A percentile compares a stretch with the other conserved stretches of the same genome.
These are phyloP conservation scores for Candida sp. DNA, from an alignment of 1,139 yeast genomes.

Conservation along the genomic window DNA sequence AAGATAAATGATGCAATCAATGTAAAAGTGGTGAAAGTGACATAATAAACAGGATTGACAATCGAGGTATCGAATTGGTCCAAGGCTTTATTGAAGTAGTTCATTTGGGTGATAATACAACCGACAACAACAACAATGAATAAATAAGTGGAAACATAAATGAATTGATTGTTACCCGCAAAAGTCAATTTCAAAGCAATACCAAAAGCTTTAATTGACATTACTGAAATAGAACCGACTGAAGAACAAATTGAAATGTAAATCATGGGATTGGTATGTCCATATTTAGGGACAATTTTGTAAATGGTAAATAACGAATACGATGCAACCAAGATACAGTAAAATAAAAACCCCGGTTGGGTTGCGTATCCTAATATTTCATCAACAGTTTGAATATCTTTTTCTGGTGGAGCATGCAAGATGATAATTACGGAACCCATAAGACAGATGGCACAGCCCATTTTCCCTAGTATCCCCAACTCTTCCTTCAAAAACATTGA, in stretches of 20 bases:
- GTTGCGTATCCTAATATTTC: slow-evolving; percentile 81
- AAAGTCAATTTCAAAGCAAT: slow-evolving; percentile 85
- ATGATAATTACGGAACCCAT: slow-evolving; percentile 90
- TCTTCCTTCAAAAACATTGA: slow-evolving; percentile 83
- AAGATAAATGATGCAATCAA: slow-evolving; percentile 82
- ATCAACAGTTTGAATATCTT: slow-evolving; percentile 84
- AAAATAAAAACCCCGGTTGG: slow-evolving; percentile 74
- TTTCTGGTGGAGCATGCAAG: slow-evolving; percentile 91
- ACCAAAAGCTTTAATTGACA: slow-evolving; percentile 93
- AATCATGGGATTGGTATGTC: slow-evolving; percentile 82
- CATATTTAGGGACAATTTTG: slow-evolving; percentile 78
- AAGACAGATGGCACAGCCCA: slow-evolving; percentile 91
- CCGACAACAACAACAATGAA: slow-evolving; percentile 75
- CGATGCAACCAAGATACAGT: slow-evolving; percentile 56
- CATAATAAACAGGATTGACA: slow-evolving; percentile 89
- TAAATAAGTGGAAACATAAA: slow-evolving; percentile 79
- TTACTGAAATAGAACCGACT: slow-evolving; percentile 89
- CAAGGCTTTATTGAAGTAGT: slow-evolving; percentile 87
- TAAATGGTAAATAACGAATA: slow-evolving; percentile 80
- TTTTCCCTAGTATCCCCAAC: slow-evolving; percentile 83
- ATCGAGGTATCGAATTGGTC: slow-evolving; percentile 93
- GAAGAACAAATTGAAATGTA: slow-evolving; percentile 87
- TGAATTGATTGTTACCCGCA: slow-evolving; percentile 86
- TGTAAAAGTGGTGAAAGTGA: slow-evolving; percentile 88
- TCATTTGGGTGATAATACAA: slow-evolving; percentile 90